phyloP scores from a whole-genome alignment of 495 filamentous ascomycete genomes.

The Patellaria atrata region DNA sequence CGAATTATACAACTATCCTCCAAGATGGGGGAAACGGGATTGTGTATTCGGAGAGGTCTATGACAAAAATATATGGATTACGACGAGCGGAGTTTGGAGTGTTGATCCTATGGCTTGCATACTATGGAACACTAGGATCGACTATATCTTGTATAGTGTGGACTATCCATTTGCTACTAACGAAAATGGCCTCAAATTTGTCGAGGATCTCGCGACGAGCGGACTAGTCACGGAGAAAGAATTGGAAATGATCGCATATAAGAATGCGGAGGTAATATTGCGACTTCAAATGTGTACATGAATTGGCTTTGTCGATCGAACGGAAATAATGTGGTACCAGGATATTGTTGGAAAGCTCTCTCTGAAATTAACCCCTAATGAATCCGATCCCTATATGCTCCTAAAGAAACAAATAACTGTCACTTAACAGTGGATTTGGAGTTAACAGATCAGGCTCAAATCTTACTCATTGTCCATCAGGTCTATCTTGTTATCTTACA shows the following conservation, averaged over 20 bases:
- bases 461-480: too few relatives aligned
- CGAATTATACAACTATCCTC: conserved; percentile 21
- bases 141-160: conserved; percentile 42
- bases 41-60: conserved; percentile 28
- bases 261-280: conserved; percentile 46
- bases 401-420: too few relatives aligned
- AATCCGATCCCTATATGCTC: too few relatives aligned
- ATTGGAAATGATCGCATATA: conserved; percentile 37
- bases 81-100: conserved; percentile 27
- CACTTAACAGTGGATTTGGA: too few relatives aligned
- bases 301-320: too few relatives aligned
- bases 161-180: conserved; percentile 43
- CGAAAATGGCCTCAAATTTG: conserved; percentile 31
- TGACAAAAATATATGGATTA: conserved; percentile 31
- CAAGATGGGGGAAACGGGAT: conserved; percentile 12
- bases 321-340: too few relatives aligned
- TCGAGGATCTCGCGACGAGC: conserved; percentile 36
- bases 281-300: too few relatives aligned
- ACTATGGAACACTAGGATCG: conserved; percentile 34
- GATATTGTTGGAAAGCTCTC: too few relatives aligned
- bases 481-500: too few relatives aligned
- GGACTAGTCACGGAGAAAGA: conserved; percentile 37
- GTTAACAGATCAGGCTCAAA: too few relatives aligned
- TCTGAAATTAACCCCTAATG: too few relatives aligned
- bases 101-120: conserved; percentile 25